These are phyloP conservation scores for Wickerhamiella kurtzmanii DNA, from an alignment of 805 yeast genomes.

Conservation along the genomic window DNA sequence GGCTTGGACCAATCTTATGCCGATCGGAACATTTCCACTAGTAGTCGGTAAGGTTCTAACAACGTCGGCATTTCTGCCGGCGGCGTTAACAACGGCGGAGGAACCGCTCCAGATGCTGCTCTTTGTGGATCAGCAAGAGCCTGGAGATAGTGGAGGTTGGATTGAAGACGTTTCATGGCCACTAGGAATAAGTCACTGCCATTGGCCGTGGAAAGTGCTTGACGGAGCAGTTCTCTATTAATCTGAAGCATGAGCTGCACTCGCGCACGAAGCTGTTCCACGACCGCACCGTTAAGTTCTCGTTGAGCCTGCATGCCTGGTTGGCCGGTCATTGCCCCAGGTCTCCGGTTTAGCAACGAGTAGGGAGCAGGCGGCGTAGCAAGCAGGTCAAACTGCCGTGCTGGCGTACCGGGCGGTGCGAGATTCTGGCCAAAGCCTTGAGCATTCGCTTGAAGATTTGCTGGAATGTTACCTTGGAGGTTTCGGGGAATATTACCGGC, in stretches of 20 bases:
- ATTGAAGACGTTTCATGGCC: conserved; percentile 26
- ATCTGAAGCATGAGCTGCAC: conserved; percentile 13
- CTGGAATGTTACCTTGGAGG: no score
- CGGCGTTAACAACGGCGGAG: conserved; percentile 24
- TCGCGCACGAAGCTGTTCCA: conserved; percentile 2
- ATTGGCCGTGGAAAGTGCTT: conserved; percentile 4
- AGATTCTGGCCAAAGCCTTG: neutral
- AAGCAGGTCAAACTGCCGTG: neutral
- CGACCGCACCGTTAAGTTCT: neutral
- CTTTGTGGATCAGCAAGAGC: conserved; percentile 18
- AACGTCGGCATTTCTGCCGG: conserved; percentile 23
- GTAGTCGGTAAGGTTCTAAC: conserved; percentile 21
- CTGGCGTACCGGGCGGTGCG: neutral
- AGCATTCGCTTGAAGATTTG: neutral
- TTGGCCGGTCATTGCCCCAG: neutral
- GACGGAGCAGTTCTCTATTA: conserved; percentile 17
- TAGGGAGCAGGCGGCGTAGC: neutral
- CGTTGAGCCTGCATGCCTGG: neutral
- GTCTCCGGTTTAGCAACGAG: neutral
- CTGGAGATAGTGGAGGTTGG: conserved; percentile 26
- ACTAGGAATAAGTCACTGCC: conserved; percentile 12
- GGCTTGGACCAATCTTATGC: neutral
- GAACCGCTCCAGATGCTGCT: conserved; percentile 1
- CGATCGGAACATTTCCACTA: conserved; percentile 23
- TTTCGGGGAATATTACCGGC: no score